Base-by-base conservation (phyloP, 1,284 basidiomycete species). In the Rhodotorula sp. region DNA sequence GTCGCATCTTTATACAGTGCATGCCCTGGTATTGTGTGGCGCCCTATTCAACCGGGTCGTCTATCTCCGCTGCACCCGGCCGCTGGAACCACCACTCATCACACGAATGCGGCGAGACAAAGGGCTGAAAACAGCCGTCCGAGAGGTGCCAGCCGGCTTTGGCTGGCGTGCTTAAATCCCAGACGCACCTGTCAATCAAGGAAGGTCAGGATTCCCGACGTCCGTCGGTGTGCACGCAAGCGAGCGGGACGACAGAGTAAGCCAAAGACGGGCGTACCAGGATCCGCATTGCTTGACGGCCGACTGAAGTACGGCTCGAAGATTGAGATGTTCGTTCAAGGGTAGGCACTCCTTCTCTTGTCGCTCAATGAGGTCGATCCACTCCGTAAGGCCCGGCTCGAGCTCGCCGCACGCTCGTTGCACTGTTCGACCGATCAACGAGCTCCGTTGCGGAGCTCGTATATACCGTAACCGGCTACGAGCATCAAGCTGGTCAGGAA, bases 11-110 rank as follows among this genome's bases (percentile, higher is more conserved):
- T 34, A 34, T 34, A 34, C 34, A 34, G 41, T 5, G 55, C 55
- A 12, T 55, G 34, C 34, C 34, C 8, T 9, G 7, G 23, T 50
- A n/a, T n/a, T 52, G 17, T n/a, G 25, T n/a, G 25, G 21, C 50
- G 23, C 50, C 23, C 25, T 42, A 34, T 16, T 14, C 16, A 16
- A 19, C 53, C 25, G 14, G 52, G 7, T 54, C 53, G 27, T 13
- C 49, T 54, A 19, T 41, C 34, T 27, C 54, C 41, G 14, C 21
- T 56, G 34, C 21, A 19, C 55, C 41, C 55, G 55, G 55, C 16
- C 55, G 34, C 55, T 56, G 55, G 34, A 19, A 56, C 55, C 55
- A 56, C 55, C 55, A 56, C 55, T 42, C 34, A 17, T 56, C 55
- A 34, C 55, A 56, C 16, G 41, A 21, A 21, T 50, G 49, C 23